Conservation (phyloP, 2,329 filamentous ascomycete genomes). For the Penicillium brevicompactum region DNA sequence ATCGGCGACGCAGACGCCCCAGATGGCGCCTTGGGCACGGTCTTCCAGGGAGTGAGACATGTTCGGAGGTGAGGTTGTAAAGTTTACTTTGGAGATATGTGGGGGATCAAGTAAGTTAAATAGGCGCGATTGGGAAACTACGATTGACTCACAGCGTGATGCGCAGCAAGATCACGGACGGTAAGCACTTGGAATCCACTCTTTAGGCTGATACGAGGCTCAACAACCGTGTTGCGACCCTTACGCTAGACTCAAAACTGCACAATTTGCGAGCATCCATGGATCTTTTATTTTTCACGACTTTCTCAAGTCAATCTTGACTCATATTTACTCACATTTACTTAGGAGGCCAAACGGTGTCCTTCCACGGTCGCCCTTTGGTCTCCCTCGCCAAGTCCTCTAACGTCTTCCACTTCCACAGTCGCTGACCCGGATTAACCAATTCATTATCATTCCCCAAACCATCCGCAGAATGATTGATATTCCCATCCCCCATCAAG, state of each 20-base stretch:
- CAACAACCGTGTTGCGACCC: too few relatives aligned
- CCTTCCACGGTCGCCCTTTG: constrained; percentile 27
- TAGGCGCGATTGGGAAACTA: too few relatives aligned
- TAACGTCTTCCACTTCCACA: constrained; percentile 36
- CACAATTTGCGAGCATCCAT: too few relatives aligned
- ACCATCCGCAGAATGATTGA: constrained; percentile 21
- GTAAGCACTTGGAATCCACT: too few relatives aligned
- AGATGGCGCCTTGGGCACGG: constrained; percentile 33
- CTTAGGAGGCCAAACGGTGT: constrained; percentile 18
- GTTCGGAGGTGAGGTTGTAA: neutral
- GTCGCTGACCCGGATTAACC: constrained; percentile 30
- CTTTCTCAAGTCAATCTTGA: too few relatives aligned
- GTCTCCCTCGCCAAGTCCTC: constrained; percentile 28
- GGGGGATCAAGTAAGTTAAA: too few relatives aligned
- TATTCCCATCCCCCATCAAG: constrained; percentile 37
- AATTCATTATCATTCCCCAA: constrained; percentile 32
- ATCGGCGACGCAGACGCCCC: constrained; percentile 45
- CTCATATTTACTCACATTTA: neutral
- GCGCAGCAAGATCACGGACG: too few relatives aligned
- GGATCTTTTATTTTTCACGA: too few relatives aligned
- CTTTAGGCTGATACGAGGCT: too few relatives aligned
- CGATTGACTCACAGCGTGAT: too few relatives aligned
- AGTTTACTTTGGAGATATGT: too few relatives aligned
- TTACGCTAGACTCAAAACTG: too few relatives aligned
- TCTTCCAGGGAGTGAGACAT: constrained; percentile 9